Percentiles rank a stretch among this genome's conserved stretches.
Conservation (phyloP, 2,329 filamentous ascomycete genomes). For the Byssoonygena ceratinophila region DNA sequence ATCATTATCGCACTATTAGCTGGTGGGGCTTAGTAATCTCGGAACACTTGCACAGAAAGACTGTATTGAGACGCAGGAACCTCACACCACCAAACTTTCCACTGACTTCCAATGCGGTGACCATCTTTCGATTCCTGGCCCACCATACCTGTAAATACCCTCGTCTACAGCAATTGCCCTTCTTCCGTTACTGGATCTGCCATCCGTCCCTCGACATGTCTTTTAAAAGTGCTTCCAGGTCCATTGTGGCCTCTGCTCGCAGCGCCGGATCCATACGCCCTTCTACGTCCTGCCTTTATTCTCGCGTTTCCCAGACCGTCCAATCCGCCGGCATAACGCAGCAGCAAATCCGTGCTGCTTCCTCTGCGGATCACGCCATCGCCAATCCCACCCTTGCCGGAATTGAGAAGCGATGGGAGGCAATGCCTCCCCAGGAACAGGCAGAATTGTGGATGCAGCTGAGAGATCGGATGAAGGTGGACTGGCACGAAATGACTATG, state of each 20-base stretch:
- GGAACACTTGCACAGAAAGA: slow-evolving; percentile 9
- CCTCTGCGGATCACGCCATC: slow-evolving; percentile 74
- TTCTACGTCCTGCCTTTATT: slow-evolving; percentile 32
- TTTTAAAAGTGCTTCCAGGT: slow-evolving; percentile 38
- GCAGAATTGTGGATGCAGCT: slow-evolving; percentile 98
- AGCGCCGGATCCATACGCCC: slow-evolving; percentile 27
- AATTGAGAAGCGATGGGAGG: slow-evolving; percentile 99
- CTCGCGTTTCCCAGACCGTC: slow-evolving; percentile 26
- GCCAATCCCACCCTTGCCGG: slow-evolving; percentile 95
- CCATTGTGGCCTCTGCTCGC: slow-evolving; percentile 32
- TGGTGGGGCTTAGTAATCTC: slow-evolving; percentile 11
- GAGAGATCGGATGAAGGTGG: slow-evolving; percentile 96
- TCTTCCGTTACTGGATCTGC: slow-evolving; percentile 15
- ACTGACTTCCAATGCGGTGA: slow-evolving; percentile 10
- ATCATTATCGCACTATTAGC: slow-evolving; percentile 2
- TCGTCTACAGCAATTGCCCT: slow-evolving; percentile 22
- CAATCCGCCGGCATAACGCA: slow-evolving; percentile 32
- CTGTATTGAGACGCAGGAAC: slow-evolving; percentile 8
- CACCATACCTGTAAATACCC: slow-evolving; percentile 2
- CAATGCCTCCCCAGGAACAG: slow-evolving; percentile 96
- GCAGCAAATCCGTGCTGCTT: slow-evolving; percentile 41
- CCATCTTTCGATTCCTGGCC: background rate
- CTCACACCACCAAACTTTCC: slow-evolving; percentile 13
- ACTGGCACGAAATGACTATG: slow-evolving; percentile 88
- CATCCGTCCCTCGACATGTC: slow-evolving; percentile 32